Percentiles rank a stretch among this genome's conserved stretches.
Evolutionary conservation across 208 protist genomes (phyloP).

Genomic region (Tetramitus jugosus): DNA sequence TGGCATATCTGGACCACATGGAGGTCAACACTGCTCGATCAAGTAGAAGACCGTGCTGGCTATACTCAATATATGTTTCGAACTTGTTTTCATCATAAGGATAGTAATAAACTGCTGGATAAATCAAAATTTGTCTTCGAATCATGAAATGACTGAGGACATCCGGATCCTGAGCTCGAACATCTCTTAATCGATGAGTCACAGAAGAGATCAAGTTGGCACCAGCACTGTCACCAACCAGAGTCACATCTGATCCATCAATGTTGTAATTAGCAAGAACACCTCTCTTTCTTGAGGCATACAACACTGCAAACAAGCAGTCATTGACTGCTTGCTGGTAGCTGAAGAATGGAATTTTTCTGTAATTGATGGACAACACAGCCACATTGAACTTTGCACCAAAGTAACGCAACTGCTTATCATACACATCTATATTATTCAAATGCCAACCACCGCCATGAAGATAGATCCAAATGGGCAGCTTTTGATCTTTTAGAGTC

Average conservation of each 20-base stretch:
- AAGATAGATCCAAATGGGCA: not conserved
- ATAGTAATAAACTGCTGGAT: too few relatives aligned
- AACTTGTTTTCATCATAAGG: too few relatives aligned
- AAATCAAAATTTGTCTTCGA: too few relatives aligned
- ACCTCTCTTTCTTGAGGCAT: not conserved
- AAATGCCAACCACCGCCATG: not conserved
- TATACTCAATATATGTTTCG: too few relatives aligned
- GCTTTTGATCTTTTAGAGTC: not conserved
- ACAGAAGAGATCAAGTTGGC: not conserved
- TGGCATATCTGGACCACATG: too few relatives aligned
- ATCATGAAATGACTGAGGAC: too few relatives aligned
- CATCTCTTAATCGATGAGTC: not conserved
- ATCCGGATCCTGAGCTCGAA: too few relatives aligned
- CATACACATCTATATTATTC: not conserved
- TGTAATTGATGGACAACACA: not conserved
- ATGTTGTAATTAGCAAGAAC: too few relatives aligned
- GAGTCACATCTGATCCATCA: not conserved
- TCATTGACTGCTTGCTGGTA: not conserved
- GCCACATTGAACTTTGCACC: not conserved
- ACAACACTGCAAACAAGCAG: not conserved
- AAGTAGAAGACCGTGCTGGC: too few relatives aligned
- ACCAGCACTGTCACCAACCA: not conserved
- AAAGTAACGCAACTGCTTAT: not conserved
- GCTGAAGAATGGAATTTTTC: not conserved
- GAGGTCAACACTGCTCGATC: too few relatives aligned